Evolutionary conservation across 495 filamentous ascomycete species (phyloP), one percentile per base, ranked within the genome.

Genomic region (Astrothelium subdiscretum): DNA sequence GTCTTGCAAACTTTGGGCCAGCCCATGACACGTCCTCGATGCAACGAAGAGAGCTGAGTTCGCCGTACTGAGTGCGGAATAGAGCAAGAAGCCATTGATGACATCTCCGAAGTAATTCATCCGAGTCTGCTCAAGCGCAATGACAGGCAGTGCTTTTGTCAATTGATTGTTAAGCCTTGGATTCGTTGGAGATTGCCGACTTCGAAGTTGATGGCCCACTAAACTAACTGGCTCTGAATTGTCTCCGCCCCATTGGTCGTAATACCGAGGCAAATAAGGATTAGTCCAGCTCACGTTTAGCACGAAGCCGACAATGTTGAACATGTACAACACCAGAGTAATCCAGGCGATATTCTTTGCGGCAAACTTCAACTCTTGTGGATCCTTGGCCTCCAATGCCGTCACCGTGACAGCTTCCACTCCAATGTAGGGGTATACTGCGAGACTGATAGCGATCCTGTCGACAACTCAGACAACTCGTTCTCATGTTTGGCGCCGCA

Each of bases 371-470:
- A 79, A 58, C 24, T 67, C 64, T 62, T 65, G 18, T 15, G 61
- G 58, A 24, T 44, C 57, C 29, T 38, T 54, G n/a, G 77, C 77
- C 71, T 81, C 79, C 27, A 80, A 73, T 2, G 78, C 78, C 15
- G 77, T 76, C 1, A 77, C 73, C 0, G 76, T 71, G 8, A 76
- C 63, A 27, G 77, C 70, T 58, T 81, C 79, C 26, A 80, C 70
- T 0, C 78, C 77, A 32, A 78, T 68, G 62, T 73, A 81, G 43
- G 74, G 69, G 42, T 78, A 80, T 2, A 72, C 70, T 40, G 75
- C 74, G 1, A 76, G 69, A 0, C 78, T 77, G n/a, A 80, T 72
- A 2, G 72, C 69, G 51, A 75, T 72, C 40, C 76, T 72, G 61
- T 57, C 26, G 48, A 29, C 26, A 31, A 54, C 66, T 68, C 69